Conservation (phyloP, 169 alveolate species). For the Blepharisma undulans region DNA sequence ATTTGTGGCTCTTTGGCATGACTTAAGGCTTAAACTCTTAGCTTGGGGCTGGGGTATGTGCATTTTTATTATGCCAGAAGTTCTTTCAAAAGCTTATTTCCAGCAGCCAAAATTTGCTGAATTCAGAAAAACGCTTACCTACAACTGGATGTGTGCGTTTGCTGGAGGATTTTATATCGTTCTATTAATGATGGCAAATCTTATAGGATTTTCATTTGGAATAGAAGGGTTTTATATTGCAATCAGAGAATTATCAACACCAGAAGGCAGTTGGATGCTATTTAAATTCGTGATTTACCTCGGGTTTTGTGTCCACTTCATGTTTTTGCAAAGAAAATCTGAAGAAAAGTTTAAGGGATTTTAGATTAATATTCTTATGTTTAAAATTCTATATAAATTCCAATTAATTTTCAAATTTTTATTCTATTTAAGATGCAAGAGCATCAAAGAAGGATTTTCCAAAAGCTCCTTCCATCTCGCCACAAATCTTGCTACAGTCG, state of each 20-base stretch:
- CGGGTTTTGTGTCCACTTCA: not conserved
- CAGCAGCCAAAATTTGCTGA: constrained; percentile 31
- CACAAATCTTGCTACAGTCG: constrained; percentile 80
- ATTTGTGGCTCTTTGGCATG: constrained; percentile 87
- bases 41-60: constrained; percentile 85
- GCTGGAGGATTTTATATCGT: constrained; percentile 50
- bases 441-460: constrained; percentile 31
- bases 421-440: constrained; percentile 2
- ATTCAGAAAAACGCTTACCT: constrained; percentile 43
- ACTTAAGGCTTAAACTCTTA: constrained; percentile 61
- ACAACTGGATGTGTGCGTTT: constrained; percentile 46
- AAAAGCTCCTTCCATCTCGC: constrained; percentile 22
- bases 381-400: no score
- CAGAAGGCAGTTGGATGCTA: not conserved
- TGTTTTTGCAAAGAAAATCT: not conserved
- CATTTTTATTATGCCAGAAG: constrained; percentile 68
- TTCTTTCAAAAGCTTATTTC: constrained; percentile 54
- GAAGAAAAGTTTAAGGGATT: not conserved
- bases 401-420: no score
- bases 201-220: constrained; percentile 69
- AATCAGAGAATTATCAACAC: not conserved
- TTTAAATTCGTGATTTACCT: not conserved
- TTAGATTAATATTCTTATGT: not conserved
- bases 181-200: constrained; percentile 58
- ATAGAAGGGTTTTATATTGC: constrained; percentile 27